These are phyloP conservation scores for Bondarzewia mesenterica DNA, from an alignment of 1,284 basidiomycete species.

Conservation along the genomic window DNA sequence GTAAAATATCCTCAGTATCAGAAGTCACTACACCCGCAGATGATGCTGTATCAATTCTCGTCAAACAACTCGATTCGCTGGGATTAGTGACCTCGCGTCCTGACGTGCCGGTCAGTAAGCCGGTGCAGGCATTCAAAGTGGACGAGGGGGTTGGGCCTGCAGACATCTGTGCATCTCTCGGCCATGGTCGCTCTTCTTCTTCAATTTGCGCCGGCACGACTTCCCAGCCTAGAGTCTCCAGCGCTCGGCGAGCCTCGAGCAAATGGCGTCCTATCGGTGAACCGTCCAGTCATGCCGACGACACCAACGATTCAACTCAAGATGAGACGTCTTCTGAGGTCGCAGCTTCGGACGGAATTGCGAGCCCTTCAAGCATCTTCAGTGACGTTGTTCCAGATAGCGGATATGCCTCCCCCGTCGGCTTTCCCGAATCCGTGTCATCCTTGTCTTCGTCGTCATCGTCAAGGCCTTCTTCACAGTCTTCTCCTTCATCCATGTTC, in stretches of 20 bases:
- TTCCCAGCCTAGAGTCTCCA: too few relatives aligned
- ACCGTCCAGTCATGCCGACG: neutral
- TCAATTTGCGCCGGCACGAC: neutral
- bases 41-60: neutral
- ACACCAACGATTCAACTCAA: neutral
- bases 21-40: neutral
- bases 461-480: neutral
- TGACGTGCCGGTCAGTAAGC: neutral
- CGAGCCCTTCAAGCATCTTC: neutral
- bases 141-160: neutral
- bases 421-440: neutral
- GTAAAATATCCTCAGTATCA: neutral
- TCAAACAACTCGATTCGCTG: neutral
- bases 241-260: neutral
- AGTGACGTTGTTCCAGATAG: neutral
- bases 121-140: neutral
- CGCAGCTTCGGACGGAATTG: neutral
- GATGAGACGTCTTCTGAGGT: neutral
- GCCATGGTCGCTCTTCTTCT: neutral
- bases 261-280: neutral
- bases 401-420: neutral
- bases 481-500: neutral
- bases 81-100: neutral
- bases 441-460: neutral
- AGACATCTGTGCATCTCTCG: too few relatives aligned